These are phyloP conservation scores for Euclidium syriacum DNA, from an alignment of 345 rosid genomes.

Conservation along the genomic window DNA sequence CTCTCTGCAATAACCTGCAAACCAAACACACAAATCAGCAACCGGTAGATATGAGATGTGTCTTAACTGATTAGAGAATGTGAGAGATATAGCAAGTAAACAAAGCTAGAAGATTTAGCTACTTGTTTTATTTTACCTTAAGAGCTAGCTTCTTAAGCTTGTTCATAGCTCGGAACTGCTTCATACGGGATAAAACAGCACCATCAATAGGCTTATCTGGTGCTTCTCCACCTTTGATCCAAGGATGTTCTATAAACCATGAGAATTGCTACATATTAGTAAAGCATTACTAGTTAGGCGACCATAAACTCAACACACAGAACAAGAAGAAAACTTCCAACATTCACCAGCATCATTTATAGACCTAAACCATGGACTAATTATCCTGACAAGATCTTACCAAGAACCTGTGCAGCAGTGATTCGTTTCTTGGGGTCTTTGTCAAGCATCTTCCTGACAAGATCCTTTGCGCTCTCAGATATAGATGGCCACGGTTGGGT, in stretches of 20 bases:
- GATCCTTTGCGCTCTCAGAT: conserved; percentile 84
- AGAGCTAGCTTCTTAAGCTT: conserved; percentile 86
- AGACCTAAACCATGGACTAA: not conserved
- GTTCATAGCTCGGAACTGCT: conserved; percentile 97
- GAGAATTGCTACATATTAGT: conserved; percentile 22
- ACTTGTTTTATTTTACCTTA: conserved; percentile 50
- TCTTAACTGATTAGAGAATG: not conserved
- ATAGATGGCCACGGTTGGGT: conserved; percentile 88
- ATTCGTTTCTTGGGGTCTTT: conserved; percentile 72
- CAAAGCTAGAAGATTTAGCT: not conserved
- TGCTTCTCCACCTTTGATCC: conserved; percentile 90
- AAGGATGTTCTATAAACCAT: conserved; percentile 66
- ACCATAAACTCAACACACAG: not conserved
- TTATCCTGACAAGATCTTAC: conserved; percentile 33
- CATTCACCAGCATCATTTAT: not conserved
- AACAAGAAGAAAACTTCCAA: not conserved
- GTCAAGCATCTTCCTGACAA: conserved; percentile 73
- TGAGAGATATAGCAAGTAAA: not conserved
- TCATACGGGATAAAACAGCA: conserved; percentile 92
- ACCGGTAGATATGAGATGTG: not conserved
- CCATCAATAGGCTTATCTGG: conserved; percentile 80
- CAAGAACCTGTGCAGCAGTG: conserved; percentile 80
- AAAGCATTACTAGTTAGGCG: conserved; percentile 17
- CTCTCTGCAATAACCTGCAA: conserved; percentile 76
- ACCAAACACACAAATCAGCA: not conserved